Evolutionary conservation across 345 rosid genomes (phyloP), one percentile per base, ranked within the genome.

Genomic region (Mallotus nudiflorus): DNA sequence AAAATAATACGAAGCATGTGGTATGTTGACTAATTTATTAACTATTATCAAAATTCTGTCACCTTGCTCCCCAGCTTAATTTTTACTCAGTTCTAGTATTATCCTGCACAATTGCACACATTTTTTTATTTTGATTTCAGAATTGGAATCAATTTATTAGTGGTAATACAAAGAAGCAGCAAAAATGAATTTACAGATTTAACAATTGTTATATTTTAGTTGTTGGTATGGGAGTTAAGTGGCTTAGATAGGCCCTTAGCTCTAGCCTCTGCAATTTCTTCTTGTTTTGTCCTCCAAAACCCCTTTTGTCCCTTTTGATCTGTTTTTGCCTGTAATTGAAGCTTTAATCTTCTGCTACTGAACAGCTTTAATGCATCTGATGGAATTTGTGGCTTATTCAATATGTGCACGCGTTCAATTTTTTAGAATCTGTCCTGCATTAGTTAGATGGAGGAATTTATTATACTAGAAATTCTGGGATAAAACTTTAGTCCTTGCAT

Each of bases 1-100:
- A 79, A 76, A 88, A 82, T 80, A 87, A 89, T 73, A 65, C 69
- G 54, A 90, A 82, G 74, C 75, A 83, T 72, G 73, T 58, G 89
- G 94, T 90, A 90, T 69, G 87, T 57, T 8, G 25, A 1, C 29
- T 13, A 13, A 14, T 44, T 14, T 16, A 25, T 44, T 33, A 63
- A 63, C 67, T 68, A 4, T 59, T 22, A 28, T 44, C 33, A 48
- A 44, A 6, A 52, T 52, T 52, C 28, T 2, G 20, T 52, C 9
- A 20, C 12, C 54, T 9, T 52, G 20, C 18, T 22, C 22, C 6
- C 37, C 11, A 10, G 49, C 49, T 13, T 13, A 45, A 45, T 13
- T 13, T 3, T 45, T 45, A 11, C 6, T 7, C 52, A 48, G 19
- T 6, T 33, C 37, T 33, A 33, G 37, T 55, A 8, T 57, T 4